A percentile compares a stretch with the other conserved stretches of the same genome.
These are phyloP conservation scores for Triticum monococcum DNA, from an alignment of 176 grass and related monocot species.

Conservation along the genomic window DNA sequence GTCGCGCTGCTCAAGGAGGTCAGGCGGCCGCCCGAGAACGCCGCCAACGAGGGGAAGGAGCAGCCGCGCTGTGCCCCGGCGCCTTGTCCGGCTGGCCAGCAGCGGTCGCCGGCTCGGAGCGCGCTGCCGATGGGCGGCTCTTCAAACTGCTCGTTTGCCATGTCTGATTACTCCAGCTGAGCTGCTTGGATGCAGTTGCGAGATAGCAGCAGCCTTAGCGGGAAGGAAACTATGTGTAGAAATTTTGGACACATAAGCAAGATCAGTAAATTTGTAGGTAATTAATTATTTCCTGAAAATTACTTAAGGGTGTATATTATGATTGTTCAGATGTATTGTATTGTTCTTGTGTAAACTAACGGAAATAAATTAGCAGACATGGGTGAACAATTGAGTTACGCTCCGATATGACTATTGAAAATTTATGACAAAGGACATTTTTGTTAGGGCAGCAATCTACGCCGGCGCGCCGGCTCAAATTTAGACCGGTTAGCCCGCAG, in stretches of 20 bases:
- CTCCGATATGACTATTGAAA: too few relatives aligned
- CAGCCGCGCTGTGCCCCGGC: not conserved
- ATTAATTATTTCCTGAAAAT: constrained; percentile 14
- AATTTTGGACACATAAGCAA: constrained; percentile 33
- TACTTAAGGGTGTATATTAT: constrained; percentile 26
- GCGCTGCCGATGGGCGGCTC: constrained; percentile 50
- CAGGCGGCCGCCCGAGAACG: constrained; percentile 34
- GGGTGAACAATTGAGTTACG: too few relatives aligned
- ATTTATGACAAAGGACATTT: too few relatives aligned
- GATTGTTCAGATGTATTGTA: constrained; percentile 30
- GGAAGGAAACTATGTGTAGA: not conserved
- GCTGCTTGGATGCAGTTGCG: not conserved
- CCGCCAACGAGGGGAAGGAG: constrained; percentile 39
- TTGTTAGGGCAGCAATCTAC: too few relatives aligned
- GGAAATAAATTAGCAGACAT: too few relatives aligned
- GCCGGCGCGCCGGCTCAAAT: too few relatives aligned
- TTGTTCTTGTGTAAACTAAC: not conserved
- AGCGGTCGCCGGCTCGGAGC: constrained; percentile 31
- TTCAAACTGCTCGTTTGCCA: constrained; percentile 79
- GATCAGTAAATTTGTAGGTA: constrained; percentile 43
- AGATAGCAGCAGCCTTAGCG: not conserved
- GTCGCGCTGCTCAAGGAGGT: constrained; percentile 78
- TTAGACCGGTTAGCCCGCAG: too few relatives aligned
- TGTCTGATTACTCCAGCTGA: constrained; percentile 85
- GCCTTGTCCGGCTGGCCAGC: not conserved